Evolutionary conservation across 495 filamentous ascomycete species (phyloP).

Genomic region (Tuber melanosporum): DNA sequence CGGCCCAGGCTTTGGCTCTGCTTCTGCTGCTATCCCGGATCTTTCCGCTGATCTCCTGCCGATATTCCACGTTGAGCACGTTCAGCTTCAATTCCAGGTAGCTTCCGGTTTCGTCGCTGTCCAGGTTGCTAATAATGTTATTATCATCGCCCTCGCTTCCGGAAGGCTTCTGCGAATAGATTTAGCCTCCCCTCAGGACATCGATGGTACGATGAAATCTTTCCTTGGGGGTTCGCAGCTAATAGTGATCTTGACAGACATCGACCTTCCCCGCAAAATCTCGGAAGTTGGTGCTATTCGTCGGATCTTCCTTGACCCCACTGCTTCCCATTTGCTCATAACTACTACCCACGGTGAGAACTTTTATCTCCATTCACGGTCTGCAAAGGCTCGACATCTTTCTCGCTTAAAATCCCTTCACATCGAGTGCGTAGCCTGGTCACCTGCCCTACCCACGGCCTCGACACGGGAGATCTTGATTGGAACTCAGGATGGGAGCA

Average conservation of each 20-base stretch:
- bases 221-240: not conserved
- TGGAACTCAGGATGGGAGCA: slow-evolving; percentile 81
- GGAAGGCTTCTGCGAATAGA: slow-evolving; percentile 89
- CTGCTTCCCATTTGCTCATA: slow-evolving; percentile 87
- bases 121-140: slow-evolving; percentile 94
- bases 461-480: slow-evolving; percentile 94
- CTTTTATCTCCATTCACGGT: slow-evolving; percentile 95
- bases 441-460: slow-evolving; percentile 88
- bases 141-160: slow-evolving; percentile 81
- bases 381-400: slow-evolving; percentile 73
- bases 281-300: slow-evolving; percentile 86
- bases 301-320: slow-evolving; percentile 93
- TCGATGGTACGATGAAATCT: slow-evolving; percentile 64
- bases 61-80: slow-evolving; percentile 87
- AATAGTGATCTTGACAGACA: slow-evolving; percentile 55
- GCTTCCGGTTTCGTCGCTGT: slow-evolving; percentile 92
- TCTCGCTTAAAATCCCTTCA: slow-evolving; percentile 75
- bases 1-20: slow-evolving; percentile 47
- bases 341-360: slow-evolving; percentile 88
- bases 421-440: slow-evolving; percentile 91
- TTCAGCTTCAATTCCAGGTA: slow-evolving; percentile 84
- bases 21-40: slow-evolving; percentile 50
- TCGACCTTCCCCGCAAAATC: slow-evolving; percentile 90
- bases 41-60: slow-evolving; percentile 60
- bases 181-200: slow-evolving; percentile 84